A percentile compares a stretch with the other conserved stretches of the same genome.
Evolutionary conservation across 2,329 filamentous ascomycete species (phyloP).

Genomic region (Fusarium hostae): DNA sequence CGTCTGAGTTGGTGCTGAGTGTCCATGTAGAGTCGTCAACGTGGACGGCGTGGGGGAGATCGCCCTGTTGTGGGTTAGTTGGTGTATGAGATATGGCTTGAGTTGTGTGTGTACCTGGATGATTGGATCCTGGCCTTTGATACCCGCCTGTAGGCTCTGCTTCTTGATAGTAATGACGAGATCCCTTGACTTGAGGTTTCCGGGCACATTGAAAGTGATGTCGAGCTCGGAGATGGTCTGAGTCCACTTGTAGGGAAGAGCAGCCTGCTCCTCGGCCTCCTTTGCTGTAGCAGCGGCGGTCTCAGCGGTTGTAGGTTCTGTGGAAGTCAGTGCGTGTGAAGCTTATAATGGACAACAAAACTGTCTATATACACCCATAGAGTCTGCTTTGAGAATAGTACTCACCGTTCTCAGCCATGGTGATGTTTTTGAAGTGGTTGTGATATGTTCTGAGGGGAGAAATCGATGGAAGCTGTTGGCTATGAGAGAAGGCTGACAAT

Average conservation of each 20-base stretch:
- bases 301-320: slow-evolving; percentile 66
- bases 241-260: slow-evolving; percentile 96
- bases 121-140: slow-evolving; percentile 90
- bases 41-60: slow-evolving; percentile 81
- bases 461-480: slow-evolving; percentile 36
- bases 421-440: slow-evolving; percentile 19
- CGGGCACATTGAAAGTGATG: slow-evolving; percentile 79
- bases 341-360: not conserved
- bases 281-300: slow-evolving; percentile 71
- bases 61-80: slow-evolving; percentile 68
- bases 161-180: slow-evolving; percentile 86
- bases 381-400: not conserved
- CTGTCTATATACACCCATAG: rapidly evolving
- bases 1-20: slow-evolving; percentile 76
- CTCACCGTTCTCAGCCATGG: slow-evolving; percentile 55
- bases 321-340: not conserved
- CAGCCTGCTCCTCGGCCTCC: slow-evolving; percentile 87
- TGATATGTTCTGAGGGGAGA: slow-evolving; percentile 19
- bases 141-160: slow-evolving; percentile 77
- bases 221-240: slow-evolving; percentile 93
- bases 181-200: slow-evolving; percentile 85
- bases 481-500: slow-evolving; percentile 46
- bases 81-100: not conserved
- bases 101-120: slow-evolving; percentile 70
- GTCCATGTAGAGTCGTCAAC: slow-evolving; percentile 97